These are phyloP conservation scores for Cymbopogon citratus DNA, from an alignment of 176 grass and related monocot genomes.

Conservation along the genomic window DNA sequence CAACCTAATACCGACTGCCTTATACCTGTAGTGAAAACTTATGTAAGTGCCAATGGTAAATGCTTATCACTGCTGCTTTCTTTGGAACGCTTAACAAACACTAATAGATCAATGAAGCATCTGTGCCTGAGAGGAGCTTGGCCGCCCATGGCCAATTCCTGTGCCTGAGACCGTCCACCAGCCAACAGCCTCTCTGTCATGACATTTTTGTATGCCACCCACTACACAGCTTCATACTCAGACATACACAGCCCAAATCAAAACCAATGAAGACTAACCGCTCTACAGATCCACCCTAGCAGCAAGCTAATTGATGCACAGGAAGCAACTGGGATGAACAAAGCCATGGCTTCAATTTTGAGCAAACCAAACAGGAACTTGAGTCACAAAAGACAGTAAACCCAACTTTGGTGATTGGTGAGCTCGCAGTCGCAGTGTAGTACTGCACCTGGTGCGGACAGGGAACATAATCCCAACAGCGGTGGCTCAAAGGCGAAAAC, in stretches of 20 bases:
- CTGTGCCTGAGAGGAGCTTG: too few species aligned
- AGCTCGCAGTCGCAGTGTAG: not conserved
- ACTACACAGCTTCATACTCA: not conserved
- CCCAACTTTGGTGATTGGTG: not conserved
- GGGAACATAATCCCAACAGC: not conserved
- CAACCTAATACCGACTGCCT: slow-evolving; percentile 82
- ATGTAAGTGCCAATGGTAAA: not conserved
- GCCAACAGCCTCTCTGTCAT: not conserved
- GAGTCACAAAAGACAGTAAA: not conserved
- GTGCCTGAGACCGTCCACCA: not conserved
- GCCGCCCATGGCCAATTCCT: not conserved
- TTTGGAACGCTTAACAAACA: too few species aligned
- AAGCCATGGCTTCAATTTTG: not conserved
- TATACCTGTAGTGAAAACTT: too few species aligned
- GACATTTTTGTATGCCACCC: not conserved
- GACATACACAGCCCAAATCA: not conserved
- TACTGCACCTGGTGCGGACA: not conserved
- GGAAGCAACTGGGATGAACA: not conserved
- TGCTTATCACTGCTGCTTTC: too few species aligned
- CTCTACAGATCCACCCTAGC: not conserved
- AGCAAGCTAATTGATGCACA: not conserved
- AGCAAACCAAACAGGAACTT: not conserved
- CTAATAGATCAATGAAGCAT: too few species aligned
- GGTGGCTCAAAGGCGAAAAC: not conserved
- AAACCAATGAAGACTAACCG: not conserved